These are phyloP conservation scores for Clavaria fumosa DNA, from an alignment of 768 basidiomycete species.

Conservation along the genomic window DNA sequence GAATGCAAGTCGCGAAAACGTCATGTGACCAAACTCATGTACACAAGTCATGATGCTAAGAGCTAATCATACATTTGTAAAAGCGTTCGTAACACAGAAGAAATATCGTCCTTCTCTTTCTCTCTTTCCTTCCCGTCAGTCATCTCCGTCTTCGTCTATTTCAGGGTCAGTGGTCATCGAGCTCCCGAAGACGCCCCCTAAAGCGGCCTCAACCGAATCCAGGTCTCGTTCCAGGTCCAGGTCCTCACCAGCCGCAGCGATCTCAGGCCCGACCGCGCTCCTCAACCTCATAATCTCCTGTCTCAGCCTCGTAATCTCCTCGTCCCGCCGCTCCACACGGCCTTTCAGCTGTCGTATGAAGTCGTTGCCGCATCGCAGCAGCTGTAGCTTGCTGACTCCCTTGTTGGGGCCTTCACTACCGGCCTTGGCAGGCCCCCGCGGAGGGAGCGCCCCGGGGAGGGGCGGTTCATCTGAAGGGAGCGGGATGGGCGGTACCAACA, in stretches of 20 bases:
- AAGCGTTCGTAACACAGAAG: too few relatives aligned
- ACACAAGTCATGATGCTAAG: too few relatives aligned
- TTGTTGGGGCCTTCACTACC: conserved; percentile 88
- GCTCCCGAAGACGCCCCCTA: conserved; percentile 1
- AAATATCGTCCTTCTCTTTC: too few relatives aligned
- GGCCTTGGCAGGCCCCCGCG: conserved; percentile 75
- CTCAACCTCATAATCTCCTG: conserved; percentile 51
- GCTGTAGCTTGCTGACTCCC: conserved; percentile 84
- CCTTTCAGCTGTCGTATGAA: conserved; percentile 65
- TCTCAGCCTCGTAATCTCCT: conserved; percentile 55
- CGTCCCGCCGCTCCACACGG: conserved; percentile 66
- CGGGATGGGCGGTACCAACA: conserved; percentile 78
- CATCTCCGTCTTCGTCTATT: conserved; percentile 8
- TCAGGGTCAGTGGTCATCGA: conserved; percentile 11
- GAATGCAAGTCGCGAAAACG: too few relatives aligned
- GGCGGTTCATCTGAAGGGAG: conserved; percentile 68
- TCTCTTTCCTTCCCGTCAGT: too few relatives aligned
- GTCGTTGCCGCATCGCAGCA: conserved; percentile 84
- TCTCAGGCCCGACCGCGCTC: conserved; percentile 17
- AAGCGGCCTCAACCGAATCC: conserved; percentile 33
- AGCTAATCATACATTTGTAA: too few relatives aligned
- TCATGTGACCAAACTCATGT: too few relatives aligned
- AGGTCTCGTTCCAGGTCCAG: conserved; percentile 44
- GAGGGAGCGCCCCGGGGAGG: conserved; percentile 79
- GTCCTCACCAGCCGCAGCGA: conserved; percentile 20